Percentiles rank a stretch among this genome's conserved stretches.
These are phyloP conservation scores for Ormosia semicastrata DNA, from an alignment of 306 rosid genomes.

Conservation along the genomic window DNA sequence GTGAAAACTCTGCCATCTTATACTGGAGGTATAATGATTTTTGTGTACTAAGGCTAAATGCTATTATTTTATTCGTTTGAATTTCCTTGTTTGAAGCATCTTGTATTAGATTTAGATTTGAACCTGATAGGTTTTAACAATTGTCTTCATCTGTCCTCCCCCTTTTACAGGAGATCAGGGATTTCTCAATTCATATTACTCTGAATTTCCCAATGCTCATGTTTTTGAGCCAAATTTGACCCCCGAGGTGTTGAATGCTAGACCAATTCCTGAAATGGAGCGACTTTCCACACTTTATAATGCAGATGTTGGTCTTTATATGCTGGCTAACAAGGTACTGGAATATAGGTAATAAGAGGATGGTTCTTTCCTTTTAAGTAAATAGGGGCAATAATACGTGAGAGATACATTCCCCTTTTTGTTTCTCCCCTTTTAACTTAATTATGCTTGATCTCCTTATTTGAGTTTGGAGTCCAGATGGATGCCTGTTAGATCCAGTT, in stretches of 20 bases:
- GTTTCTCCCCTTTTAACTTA: background rate
- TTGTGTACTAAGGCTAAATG: background rate
- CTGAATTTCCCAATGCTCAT: conserved; percentile 81
- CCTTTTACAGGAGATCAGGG: conserved; percentile 86
- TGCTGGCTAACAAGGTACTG: conserved; percentile 98
- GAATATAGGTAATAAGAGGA: conserved; percentile 27
- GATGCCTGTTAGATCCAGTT: conserved; percentile 14
- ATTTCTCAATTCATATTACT: conserved; percentile 88
- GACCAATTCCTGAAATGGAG: conserved; percentile 86
- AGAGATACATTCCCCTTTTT: background rate
- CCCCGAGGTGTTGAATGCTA: conserved; percentile 49
- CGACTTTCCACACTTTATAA: conserved; percentile 94
- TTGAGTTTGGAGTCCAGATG: conserved; percentile 11
- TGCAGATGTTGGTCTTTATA: conserved; percentile 99
- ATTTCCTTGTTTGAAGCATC: background rate
- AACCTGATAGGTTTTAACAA: conserved; percentile 12
- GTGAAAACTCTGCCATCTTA: conserved; percentile 71
- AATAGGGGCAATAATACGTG: background rate
- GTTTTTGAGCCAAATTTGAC: conserved; percentile 76
- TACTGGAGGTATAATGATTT: conserved; percentile 71
- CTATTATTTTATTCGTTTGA: background rate
- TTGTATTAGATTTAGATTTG: conserved; percentile 1
- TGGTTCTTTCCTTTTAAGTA: conserved; percentile 22
- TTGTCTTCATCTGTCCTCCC: conserved; percentile 1
- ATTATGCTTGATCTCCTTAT: conserved; percentile 8